These are phyloP conservation scores for Kwoniella sp. DNA, from an alignment of 768 basidiomycete genomes.

Conservation along the genomic window DNA sequence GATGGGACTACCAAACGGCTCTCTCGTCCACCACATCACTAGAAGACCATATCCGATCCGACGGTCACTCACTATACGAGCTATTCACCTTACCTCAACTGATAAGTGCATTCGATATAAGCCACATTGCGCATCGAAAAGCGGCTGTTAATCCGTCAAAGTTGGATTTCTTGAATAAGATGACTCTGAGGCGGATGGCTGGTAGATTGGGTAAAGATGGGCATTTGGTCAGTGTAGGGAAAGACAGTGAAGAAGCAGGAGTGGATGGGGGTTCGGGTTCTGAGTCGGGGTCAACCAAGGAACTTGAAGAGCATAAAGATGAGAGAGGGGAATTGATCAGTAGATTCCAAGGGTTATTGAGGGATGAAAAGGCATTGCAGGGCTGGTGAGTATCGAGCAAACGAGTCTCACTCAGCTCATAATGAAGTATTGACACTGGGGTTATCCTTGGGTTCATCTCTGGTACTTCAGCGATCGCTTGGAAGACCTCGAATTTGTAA, in stretches of 20 bases:
- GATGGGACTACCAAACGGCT: constrained; percentile 71
- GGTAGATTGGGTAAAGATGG: constrained; percentile 60
- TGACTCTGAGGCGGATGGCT: constrained; percentile 69
- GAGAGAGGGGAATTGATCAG: constrained; percentile 62
- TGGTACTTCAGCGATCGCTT: constrained; percentile 40
- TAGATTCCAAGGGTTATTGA: constrained; percentile 56
- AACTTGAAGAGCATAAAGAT: constrained; percentile 9
- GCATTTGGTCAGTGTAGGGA: constrained; percentile 26
- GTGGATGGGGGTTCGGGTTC: not conserved
- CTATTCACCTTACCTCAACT: constrained; percentile 63
- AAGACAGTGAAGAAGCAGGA: constrained; percentile 14
- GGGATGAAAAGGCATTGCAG: constrained; percentile 39
- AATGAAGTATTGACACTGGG: not conserved
- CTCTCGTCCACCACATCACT: constrained; percentile 41
- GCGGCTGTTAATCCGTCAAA: constrained; percentile 78
- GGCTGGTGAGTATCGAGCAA: constrained; percentile 33
- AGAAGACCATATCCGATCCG: constrained; percentile 37
- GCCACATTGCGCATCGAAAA: constrained; percentile 75
- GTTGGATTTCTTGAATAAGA: constrained; percentile 84
- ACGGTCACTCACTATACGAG: constrained; percentile 41
- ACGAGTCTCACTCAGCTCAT: too few species aligned
- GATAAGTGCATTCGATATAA: constrained; percentile 75
- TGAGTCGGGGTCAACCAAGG: not conserved
- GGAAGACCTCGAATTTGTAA: constrained; percentile 61
- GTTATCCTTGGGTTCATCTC: too few species aligned